Percentiles rank a stretch among this genome's conserved stretches.
Conservation (phyloP, 2,329 filamentous ascomycete species). For the Aspergillus pseudotamarii region DNA sequence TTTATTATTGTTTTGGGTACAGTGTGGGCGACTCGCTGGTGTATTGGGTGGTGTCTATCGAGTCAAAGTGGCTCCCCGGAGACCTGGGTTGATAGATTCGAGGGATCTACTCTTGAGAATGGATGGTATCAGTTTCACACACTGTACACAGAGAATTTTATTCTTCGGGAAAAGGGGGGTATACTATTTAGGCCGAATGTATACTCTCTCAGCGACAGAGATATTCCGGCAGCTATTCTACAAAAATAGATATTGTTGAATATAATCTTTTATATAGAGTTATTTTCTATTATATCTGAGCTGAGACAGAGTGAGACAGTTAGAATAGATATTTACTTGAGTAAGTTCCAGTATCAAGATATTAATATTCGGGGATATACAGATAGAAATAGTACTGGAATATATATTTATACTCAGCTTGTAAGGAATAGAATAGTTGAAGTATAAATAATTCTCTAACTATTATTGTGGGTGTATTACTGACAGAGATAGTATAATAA, state of each 20-base stretch:
- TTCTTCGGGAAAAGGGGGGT: background rate
- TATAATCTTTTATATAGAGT: constrained; percentile 4
- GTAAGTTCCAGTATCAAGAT: constrained; percentile 2
- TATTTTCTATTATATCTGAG: background rate
- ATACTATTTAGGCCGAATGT: constrained; percentile 7
- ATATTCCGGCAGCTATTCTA: constrained; percentile 5
- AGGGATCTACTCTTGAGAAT: background rate
- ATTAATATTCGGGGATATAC: constrained; percentile 3
- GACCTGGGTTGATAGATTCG: constrained; percentile 1
- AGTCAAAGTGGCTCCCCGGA: background rate
- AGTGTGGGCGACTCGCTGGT: background rate
- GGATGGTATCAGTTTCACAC: constrained; percentile 9
- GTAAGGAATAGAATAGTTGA: background rate
- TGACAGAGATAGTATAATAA: background rate
- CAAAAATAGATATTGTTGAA: constrained; percentile 10
- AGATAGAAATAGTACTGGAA: background rate
- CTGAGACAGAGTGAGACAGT: background rate
- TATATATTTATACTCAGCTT: constrained; percentile 1
- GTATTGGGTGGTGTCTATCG: background rate
- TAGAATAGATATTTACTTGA: constrained; percentile 2
- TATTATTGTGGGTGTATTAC: no score
- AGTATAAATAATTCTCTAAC: background rate
- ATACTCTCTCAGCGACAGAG: constrained; percentile 7
- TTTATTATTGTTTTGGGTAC: background rate
- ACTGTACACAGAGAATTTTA: constrained; percentile 5